A percentile compares a stretch with the other conserved stretches of the same genome.
Evolutionary conservation across 108 stramenopile genomes (phyloP).

Genomic region (Asterionellopsis glacialis): DNA sequence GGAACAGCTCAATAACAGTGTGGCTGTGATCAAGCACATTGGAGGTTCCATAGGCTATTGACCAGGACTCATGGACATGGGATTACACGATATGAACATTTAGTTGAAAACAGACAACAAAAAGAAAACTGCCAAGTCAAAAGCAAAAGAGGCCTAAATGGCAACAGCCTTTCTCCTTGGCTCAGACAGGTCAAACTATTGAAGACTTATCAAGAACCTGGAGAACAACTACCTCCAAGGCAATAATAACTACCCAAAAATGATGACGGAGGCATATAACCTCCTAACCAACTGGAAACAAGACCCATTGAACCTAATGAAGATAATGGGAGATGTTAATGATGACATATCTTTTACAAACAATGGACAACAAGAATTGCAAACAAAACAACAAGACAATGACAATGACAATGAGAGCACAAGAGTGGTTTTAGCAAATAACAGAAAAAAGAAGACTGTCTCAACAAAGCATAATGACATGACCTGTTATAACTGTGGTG

Average conservation of each 20-base stretch:
- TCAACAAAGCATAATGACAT: too few species aligned
- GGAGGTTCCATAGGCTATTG: not conserved
- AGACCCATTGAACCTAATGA: not conserved
- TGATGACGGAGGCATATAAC: not conserved
- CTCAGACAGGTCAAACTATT: not conserved
- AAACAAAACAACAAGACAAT: too few species aligned
- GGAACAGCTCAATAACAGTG: not conserved
- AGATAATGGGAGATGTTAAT: not conserved
- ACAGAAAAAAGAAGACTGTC: too few species aligned
- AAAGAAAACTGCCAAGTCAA: not conserved
- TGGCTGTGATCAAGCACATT: not conserved
- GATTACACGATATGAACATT: not conserved
- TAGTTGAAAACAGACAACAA: not conserved
- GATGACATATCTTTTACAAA: not conserved
- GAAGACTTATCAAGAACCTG: not conserved
- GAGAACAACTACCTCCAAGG: not conserved
- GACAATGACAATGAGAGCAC: too few species aligned
- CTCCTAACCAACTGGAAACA: constrained; percentile 1
- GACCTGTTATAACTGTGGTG: too few species aligned
- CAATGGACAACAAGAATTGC: too few species aligned
- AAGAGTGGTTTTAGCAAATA: too few species aligned
- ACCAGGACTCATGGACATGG: constrained; percentile 1
- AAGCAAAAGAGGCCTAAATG: not conserved
- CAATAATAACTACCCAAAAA: not conserved
- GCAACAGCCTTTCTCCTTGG: not conserved